Base-by-base conservation (phyloP, 305 asterid species). In the Solanum hybrid region DNA sequence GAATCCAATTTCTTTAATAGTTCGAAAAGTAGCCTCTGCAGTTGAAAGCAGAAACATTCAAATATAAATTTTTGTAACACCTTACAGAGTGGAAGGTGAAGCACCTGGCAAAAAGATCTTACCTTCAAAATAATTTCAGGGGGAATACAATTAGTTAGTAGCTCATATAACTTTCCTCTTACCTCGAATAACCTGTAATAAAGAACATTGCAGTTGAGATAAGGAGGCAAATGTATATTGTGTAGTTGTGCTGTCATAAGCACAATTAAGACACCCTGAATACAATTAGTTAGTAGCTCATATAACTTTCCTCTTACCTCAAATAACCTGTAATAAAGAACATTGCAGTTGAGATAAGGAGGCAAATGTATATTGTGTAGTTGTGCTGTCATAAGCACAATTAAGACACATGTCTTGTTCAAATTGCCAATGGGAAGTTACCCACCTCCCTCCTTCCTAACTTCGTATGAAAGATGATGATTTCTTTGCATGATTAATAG, bases 251-350 rank as follows among this genome's bases (percentile, higher is more conserved):
- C 13, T 20, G 46, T 56, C 76, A 85, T 85, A 26, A 56, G 75
- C 37, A 85, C 76, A 85, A 56, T 31, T 20, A 31, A 72, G 87
- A 85, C 46, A 7, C 87, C n/a, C n/a, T n/a, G 99, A 92, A 97
- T 96, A 90, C 99, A 97, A 90, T 97, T 97, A 91, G 95, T 91
- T 78, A 96, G 96, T 80, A 97, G 96, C 92, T 97, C 99, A 90
- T 96, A 97, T 85, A 97, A 92, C 94, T 95, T 96, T 88, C 99
- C 99, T 89, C 99, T 94, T 90, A 97, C 98, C 93, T 96, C 97
- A 91, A 95, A 96, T 94, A 97, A 91, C 95, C 99, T 97, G 91
- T 60, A 89, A n/a, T 69, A 89, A 87, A 37, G 36, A 88, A 88
- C 51, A 79, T 71, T 73, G 60, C 60, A 36, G 90, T 51, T 69